Evolutionary conservation across 2,329 filamentous ascomycete species (phyloP), one percentile per base, ranked within the genome.

Genomic region (Corynespora cassiicola): DNA sequence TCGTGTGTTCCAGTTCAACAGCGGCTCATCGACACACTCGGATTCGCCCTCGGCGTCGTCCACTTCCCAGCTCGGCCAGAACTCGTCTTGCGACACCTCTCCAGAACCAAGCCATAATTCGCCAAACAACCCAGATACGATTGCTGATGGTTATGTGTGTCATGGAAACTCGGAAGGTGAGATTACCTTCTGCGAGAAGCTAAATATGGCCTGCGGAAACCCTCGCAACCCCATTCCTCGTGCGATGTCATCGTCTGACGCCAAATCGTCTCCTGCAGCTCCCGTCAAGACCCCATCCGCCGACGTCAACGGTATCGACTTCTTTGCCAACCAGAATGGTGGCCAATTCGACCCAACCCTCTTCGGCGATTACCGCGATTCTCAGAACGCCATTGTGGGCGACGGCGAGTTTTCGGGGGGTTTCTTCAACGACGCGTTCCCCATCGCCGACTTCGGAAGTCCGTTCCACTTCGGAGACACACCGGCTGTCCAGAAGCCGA

Each of bases 281-380:
- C 52, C 52, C 54, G 51, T 56, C 44, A 65, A 65, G 40, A 54
- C 61, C 8, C 56, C 63, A 39, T 52, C 53, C 25, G 43, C 58
- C 39, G 45, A 56, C 26, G 63, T 69, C 34, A 71, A 80, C 36
- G 80, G 81, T 52, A 77, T 90, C 55, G 85, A 88, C 63, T 91
- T 86, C 81, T 75, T 94, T 32, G 80, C 84, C 24, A 85, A 86
- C 56, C 88, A 95, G 64, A 92, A 90, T 56, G 85, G 86, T 40
- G 88, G 88, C 39, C 84, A 87, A 49, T 96, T 97, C 58, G 91
- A 97, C 47, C 92, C 94, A 0, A 84, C 94, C 38, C 77, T 97
- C 4, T 97, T 96, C 66, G 88, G 87, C 36, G 88, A 90, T 55
- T 97, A 96, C 70, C 85, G 94, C 35, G 94, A 99, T 61, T 85